Conservation (phyloP, 768 basidiomycete species). For the Rhizopogon rudus region DNA sequence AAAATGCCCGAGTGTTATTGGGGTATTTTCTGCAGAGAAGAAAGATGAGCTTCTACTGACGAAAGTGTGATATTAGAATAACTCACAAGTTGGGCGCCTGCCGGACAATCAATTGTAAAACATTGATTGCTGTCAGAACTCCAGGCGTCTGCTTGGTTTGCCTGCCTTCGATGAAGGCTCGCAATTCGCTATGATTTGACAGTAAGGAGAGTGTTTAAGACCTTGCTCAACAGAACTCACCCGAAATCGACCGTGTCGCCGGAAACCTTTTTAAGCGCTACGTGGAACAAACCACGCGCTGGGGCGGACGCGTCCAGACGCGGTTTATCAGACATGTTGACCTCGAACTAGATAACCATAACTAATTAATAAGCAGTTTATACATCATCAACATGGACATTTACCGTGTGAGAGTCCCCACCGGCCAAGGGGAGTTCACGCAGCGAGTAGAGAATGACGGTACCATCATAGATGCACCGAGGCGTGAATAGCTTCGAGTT, state of each 20-base stretch:
- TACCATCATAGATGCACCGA: slow-evolving; percentile 42
- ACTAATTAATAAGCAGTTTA: background rate
- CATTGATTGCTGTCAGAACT: slow-evolving; percentile 35
- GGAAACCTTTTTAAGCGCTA: slow-evolving; percentile 34
- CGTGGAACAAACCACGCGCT: slow-evolving; percentile 22
- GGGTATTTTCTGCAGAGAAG: slow-evolving; percentile 32
- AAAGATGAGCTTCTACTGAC: background rate
- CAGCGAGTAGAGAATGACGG: slow-evolving; percentile 36
- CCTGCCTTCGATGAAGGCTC: slow-evolving; percentile 18
- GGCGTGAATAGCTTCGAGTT: slow-evolving; percentile 35
- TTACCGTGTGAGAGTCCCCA: slow-evolving; percentile 26
- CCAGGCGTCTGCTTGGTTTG: slow-evolving; percentile 19
- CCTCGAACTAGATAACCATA: slow-evolving; percentile 26
- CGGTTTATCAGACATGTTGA: slow-evolving; percentile 26
- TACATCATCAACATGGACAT: slow-evolving; percentile 2
- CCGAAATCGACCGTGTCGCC: slow-evolving; percentile 31
- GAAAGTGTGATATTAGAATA: background rate
- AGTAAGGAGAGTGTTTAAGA: background rate
- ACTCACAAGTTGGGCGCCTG: slow-evolving; percentile 43
- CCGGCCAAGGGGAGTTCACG: slow-evolving; percentile 21
- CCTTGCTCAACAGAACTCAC: slow-evolving; percentile 19
- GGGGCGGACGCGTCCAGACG: slow-evolving; percentile 6
- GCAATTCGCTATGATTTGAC: slow-evolving; percentile 16
- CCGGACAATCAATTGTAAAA: slow-evolving; percentile 45
- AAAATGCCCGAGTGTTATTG: slow-evolving; percentile 44